Conservation (phyloP, 1,139 yeast genomes). For the Lodderomyces pseudojiufengensis region DNA sequence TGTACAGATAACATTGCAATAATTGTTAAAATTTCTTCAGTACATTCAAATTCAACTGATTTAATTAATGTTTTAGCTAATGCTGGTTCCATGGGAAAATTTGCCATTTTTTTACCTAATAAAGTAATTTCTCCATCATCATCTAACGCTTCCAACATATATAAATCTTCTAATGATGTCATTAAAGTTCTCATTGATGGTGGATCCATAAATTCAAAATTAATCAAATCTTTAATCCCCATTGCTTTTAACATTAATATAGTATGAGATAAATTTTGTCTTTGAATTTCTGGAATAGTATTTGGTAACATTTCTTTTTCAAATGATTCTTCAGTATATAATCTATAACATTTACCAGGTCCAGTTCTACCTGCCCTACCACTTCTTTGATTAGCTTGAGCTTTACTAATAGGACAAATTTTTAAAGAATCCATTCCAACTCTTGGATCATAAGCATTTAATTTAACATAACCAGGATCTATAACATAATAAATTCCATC, state of each 20-base stretch:
- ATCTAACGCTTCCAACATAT: slow-evolving; percentile 77
- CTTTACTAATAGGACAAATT: slow-evolving; percentile 75
- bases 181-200: slow-evolving; percentile 77
- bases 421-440: slow-evolving; percentile 74
- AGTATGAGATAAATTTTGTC: slow-evolving; percentile 84
- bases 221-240: slow-evolving; percentile 80
- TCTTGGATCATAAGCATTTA: slow-evolving; percentile 71
- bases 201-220: slow-evolving; percentile 92
- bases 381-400: slow-evolving; percentile 78
- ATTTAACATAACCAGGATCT: slow-evolving; percentile 79
- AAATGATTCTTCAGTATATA: slow-evolving; percentile 69
- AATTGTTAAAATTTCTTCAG: slow-evolving; percentile 79
- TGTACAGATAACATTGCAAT: slow-evolving; percentile 93
- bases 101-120: slow-evolving; percentile 81
- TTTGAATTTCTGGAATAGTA: slow-evolving; percentile 87
- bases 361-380: slow-evolving; percentile 90
- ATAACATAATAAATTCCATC: slow-evolving; percentile 76
- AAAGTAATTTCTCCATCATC: slow-evolving; percentile 70
- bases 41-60: slow-evolving; percentile 71
- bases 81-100: slow-evolving; percentile 94
- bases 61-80: slow-evolving; percentile 76
- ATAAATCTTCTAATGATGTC: slow-evolving; percentile 79
- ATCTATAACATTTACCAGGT: slow-evolving; percentile 74
- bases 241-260: slow-evolving; percentile 88
- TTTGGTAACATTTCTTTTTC: slow-evolving; percentile 77